phyloP scores from a whole-genome alignment of 2,329 filamentous ascomycete species.

The Diaporthe citri region DNA sequence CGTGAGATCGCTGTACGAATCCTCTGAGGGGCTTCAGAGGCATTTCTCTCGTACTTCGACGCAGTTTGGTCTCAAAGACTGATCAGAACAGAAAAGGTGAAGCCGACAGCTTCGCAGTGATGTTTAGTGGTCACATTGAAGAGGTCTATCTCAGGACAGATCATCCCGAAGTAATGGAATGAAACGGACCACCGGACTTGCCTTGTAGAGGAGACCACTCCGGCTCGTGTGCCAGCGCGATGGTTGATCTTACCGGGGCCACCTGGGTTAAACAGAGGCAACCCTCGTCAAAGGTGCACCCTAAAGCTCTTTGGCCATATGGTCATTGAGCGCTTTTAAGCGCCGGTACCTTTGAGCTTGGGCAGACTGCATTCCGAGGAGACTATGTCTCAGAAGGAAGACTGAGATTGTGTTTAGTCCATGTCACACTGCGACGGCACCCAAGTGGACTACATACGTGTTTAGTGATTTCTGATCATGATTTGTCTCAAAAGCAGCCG shows the following conservation, averaged over 20 bases:
- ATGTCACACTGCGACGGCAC: not conserved
- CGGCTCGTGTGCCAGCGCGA: not conserved
- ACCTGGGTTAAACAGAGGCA: not conserved
- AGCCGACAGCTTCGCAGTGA: not conserved
- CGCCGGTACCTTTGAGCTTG: not conserved
- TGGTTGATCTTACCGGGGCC: not conserved
- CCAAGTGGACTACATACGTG: slow-evolving; percentile 31
- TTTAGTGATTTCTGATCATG: slow-evolving; percentile 12
- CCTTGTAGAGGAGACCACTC: not conserved
- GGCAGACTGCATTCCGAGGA: not conserved
- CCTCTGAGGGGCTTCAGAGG: not conserved
- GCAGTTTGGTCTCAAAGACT: not conserved
- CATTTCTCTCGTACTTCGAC: not conserved
- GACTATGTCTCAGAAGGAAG: not conserved
- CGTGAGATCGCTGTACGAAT: not conserved
- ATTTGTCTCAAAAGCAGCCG: slow-evolving; percentile 6
- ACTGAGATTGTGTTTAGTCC: slow-evolving; percentile 30
- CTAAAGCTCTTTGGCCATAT: not conserved
- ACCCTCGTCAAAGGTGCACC: not conserved
- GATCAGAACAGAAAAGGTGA: not conserved
- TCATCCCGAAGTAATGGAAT: not conserved
- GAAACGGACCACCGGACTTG: not conserved
- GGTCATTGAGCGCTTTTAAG: not conserved
- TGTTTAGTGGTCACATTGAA: not conserved
- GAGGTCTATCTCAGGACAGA: not conserved